Evolutionary conservation across 805 yeast species (phyloP), one percentile per base, ranked within the genome.

Genomic region (Ogataea wickerhamii): DNA sequence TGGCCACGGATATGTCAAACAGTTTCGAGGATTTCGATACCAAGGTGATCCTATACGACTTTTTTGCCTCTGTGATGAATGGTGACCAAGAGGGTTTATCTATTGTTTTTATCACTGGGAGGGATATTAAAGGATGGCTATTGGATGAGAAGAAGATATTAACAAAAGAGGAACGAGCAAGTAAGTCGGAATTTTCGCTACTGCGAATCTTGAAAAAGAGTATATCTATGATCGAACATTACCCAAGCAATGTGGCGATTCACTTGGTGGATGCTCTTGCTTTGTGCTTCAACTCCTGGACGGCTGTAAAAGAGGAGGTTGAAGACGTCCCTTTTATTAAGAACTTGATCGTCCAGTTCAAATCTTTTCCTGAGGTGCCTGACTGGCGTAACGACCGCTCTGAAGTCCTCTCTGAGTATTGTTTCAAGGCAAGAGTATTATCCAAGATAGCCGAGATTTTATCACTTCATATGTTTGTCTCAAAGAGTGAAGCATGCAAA

Each of bases 41-140:
- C 32, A 74, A 77, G 43, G 71, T 77, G 22, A 63, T 73, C 6
- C 56, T 82, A 11, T 82, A 79, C 53, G 77, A 74, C 39, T 81
- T 85, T 43, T 74, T 85, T 37, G 71, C 87, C 18, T 69, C 85
- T 0, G 76, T 82, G 3, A 70, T 83, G 73, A 76, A 73, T 41
- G 82, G 86, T 4, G 75, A 77, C 32, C 93, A 85, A 56, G 86
- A 84, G 55, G 94, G 93, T 2, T 58, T 85, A n/a, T 71, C 89
- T 0, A 78, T 82, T 33, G 66, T 80, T 18, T 78, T 85, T 45
- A 68, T 84, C 23, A 80, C 84, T 18, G 79, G 87, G 17, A 53
- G 72, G 56, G 72, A 71, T 46, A 69, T 71, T n/a, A 53, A 54
- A 13, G 63, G 53, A 8, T 51, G 51, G 32, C 40, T 55, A 4